Percentiles rank a stretch among this genome's conserved stretches.
Evolutionary conservation across 805 yeast species (phyloP).

Genomic region (Kuraishia borneana): DNA sequence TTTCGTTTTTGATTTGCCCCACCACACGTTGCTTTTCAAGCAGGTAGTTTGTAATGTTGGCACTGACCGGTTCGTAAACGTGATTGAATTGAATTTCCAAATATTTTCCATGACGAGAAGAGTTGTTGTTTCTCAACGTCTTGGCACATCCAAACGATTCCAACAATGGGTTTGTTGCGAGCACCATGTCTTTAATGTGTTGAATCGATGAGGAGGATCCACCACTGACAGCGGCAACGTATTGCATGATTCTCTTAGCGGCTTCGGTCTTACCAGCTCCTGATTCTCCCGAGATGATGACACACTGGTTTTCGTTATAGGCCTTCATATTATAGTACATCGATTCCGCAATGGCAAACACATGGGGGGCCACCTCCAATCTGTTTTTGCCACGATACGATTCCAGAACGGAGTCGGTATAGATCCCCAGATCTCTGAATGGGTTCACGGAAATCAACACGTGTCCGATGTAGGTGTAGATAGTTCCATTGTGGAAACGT

Average conservation of each 20-base stretch:
- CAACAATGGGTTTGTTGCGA: conserved; percentile 89
- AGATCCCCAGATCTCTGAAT: conserved; percentile 90
- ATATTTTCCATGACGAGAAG: conserved; percentile 89
- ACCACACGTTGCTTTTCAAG: conserved; percentile 95
- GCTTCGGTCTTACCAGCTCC: conserved; percentile 99
- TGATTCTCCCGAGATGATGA: conserved; percentile 93
- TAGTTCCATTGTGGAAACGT: conserved; percentile 80
- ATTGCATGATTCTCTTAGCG: conserved; percentile 96
- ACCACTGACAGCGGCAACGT: conserved; percentile 83
- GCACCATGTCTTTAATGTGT: conserved; percentile 90
- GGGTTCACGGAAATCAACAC: conserved; percentile 95
- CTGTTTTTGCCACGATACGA: conserved; percentile 86
- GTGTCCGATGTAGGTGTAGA: conserved; percentile 90
- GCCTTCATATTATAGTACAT: conserved; percentile 95
- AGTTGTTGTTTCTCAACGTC: conserved; percentile 79
- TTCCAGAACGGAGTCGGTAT: conserved; percentile 66
- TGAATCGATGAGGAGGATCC: conserved; percentile 57
- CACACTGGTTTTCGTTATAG: conserved; percentile 92
- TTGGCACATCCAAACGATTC: conserved; percentile 94
- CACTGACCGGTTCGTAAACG: conserved; percentile 83
- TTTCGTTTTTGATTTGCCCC: conserved; percentile 83
- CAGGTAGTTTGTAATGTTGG: conserved; percentile 89
- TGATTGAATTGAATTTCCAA: conserved; percentile 81
- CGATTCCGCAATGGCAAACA: conserved; percentile 92
- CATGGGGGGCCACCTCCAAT: conserved; percentile 96